Evolutionary conservation across 73 alveolate species (phyloP), one percentile per base, ranked within the genome.

Genomic region (Paramecium bursaria): DNA sequence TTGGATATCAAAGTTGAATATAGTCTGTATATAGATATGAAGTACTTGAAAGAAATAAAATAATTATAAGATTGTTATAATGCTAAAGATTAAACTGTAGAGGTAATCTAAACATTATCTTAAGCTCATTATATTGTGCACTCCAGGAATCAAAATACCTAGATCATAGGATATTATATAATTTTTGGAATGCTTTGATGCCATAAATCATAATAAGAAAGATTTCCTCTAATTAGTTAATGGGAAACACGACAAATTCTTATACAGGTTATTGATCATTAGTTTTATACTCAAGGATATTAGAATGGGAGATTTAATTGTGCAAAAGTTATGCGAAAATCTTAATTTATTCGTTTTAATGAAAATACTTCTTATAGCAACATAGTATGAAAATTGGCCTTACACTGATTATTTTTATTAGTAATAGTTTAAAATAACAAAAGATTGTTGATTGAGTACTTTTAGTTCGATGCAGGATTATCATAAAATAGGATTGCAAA

Each of bases 131-230:
- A n/a, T n/a, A n/a, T n/a, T 67, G 6, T 67, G 82, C 33, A 39
- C 82, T 1, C 21, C 14, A 11, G 82, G 82, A 15, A 42, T 67
- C 1, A 67, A 67, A 42, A 67, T 67, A 35, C 82, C 82, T 21
- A 42, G 22, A 11, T 53, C 17, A 39, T 67, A 31, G 27, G 82
- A 67, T 35, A 39, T 67, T 42, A 19, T 31, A 39, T 67, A 25
- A 22, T 67, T 67, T 42, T 67, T 67, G 17, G 82, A 67, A 35
- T 39, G 82, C 44, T 67, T 67, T 19, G 82, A 67, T 14, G 17
- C 21, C 13, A 21, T 67, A 4, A 14, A 35, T 19, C 23, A 31
- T 21, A 42, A 26, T 42, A 13, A 67, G 21, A 35, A 17, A 15
- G 19, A 35, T 11, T 67, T 67, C 15, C 27, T 26, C 6, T 39